A percentile compares a stretch with the other conserved stretches of the same genome.
phyloP scores from a whole-genome alignment of 2,329 filamentous ascomycete genomes.

The Neurospora sp. region DNA sequence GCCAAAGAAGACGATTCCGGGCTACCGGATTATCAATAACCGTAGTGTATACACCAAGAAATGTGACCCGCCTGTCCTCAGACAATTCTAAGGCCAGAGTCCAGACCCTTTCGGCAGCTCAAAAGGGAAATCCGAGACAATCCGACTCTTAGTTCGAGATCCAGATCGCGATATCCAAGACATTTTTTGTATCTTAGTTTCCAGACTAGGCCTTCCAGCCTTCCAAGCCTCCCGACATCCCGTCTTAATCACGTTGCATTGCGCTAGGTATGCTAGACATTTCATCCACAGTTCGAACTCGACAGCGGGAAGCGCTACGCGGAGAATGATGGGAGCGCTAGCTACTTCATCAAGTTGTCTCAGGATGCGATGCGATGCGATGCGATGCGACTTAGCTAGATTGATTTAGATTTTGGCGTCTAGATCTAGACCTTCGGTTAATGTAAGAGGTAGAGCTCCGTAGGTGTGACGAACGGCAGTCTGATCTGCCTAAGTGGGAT shows the following conservation, averaged over 20 bases:
- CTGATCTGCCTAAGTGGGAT: too few relatives aligned
- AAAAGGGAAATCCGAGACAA: neutral
- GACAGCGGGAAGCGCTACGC: neutral
- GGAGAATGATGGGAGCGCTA: neutral
- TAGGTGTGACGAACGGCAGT: too few relatives aligned
- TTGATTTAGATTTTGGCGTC: neutral
- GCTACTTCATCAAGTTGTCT: neutral
- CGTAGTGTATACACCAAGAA: neutral
- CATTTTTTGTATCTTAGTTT: neutral
- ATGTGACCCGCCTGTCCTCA: neutral
- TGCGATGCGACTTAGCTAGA: neutral
- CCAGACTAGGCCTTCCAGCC: neutral
- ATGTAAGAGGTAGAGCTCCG: neutral
- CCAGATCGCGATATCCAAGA: neutral
- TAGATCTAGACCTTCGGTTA: neutral
- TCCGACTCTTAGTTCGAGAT: neutral
- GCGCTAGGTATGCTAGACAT: neutral
- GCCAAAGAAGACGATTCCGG: neutral
- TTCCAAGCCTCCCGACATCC: neutral
- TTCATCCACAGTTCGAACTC: neutral
- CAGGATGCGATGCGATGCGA: neutral
- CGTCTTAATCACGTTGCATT: neutral
- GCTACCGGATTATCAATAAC: neutral
- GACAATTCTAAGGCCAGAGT: neutral
- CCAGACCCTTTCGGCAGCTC: neutral